phyloP scores from a whole-genome alignment of 257 asterid species.

The Coffea canephora region DNA sequence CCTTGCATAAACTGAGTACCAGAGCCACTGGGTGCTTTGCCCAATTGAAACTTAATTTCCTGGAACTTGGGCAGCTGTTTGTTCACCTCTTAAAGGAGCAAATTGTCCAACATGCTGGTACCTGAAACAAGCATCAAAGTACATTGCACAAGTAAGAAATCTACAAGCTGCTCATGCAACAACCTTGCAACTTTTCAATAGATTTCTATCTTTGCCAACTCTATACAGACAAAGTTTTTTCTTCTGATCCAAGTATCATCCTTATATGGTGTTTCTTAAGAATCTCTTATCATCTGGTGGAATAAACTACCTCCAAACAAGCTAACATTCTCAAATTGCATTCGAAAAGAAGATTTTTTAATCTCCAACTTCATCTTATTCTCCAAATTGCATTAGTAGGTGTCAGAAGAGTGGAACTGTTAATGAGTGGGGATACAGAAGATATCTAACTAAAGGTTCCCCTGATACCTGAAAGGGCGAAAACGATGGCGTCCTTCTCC shows the following conservation, averaged over 20 bases:
- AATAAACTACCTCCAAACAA: not conserved
- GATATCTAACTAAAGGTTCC: conserved; percentile 9
- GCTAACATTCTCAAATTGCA: not conserved
- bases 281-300: not conserved
- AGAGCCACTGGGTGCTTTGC: conserved; percentile 89
- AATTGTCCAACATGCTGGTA: conserved; percentile 96
- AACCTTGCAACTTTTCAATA: not conserved
- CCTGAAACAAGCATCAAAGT: conserved; percentile 34
- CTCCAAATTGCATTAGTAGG: not conserved
- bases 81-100: conserved; percentile 97
- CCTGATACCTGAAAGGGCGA: conserved; percentile 79
- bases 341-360: not conserved
- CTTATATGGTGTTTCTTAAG: not conserved
- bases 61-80: conserved; percentile 95
- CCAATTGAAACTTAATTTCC: conserved; percentile 99
- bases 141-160: not conserved
- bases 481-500: conserved; percentile 96
- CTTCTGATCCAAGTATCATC: not conserved
- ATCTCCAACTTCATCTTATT: not conserved
- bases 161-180: not conserved
- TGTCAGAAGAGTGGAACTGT: not conserved
- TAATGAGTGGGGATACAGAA: not conserved
- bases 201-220: not conserved
- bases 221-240: no score
- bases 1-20: conserved; percentile 98